Conservation (phyloP, 1,284 basidiomycete genomes). For the Rhodotorula mucilaginosa region DNA sequence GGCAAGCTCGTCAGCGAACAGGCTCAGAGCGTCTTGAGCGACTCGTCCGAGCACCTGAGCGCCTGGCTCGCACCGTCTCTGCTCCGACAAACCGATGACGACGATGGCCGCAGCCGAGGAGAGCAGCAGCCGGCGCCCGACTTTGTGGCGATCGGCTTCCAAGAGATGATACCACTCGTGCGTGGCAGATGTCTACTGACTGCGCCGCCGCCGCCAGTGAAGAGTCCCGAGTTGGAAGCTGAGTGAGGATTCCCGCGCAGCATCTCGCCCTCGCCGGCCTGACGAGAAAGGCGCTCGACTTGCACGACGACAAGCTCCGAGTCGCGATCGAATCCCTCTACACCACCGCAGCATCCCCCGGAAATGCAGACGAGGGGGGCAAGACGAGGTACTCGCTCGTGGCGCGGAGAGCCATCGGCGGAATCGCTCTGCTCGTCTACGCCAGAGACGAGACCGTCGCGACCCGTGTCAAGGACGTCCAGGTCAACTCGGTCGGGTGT, state of each 20-base stretch:
- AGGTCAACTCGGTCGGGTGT: conserved; percentile 46
- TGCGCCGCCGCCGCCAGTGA: conserved; percentile 52
- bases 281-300: conserved; percentile 36
- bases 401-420: conserved; percentile 71
- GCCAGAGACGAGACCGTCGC: conserved; percentile 65
- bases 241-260: conserved; percentile 14
- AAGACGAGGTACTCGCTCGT: conserved; percentile 63
- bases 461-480: conserved; percentile 61
- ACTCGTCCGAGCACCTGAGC: conserved; percentile 37
- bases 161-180: conserved; percentile 80
- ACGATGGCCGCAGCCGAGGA: neutral
- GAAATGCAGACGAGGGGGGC: conserved; percentile 54
- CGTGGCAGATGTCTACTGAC: conserved; percentile 53
- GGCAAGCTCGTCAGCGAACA: conserved; percentile 45
- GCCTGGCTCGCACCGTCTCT: conserved; percentile 45
- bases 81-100: neutral
- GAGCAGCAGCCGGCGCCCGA: conserved; percentile 56
- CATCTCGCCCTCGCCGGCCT: conserved; percentile 48
- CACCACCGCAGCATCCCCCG: conserved; percentile 56
- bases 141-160: conserved; percentile 83
- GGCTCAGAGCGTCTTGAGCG: conserved; percentile 24
- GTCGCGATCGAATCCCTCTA: conserved; percentile 24
- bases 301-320: conserved; percentile 30
- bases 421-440: conserved; percentile 76
- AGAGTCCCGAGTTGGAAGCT: conserved; percentile 34